Base-by-base conservation (phyloP, 2,329 filamentous ascomycete genomes). In the Phaeosphaeriaceae sp. region DNA sequence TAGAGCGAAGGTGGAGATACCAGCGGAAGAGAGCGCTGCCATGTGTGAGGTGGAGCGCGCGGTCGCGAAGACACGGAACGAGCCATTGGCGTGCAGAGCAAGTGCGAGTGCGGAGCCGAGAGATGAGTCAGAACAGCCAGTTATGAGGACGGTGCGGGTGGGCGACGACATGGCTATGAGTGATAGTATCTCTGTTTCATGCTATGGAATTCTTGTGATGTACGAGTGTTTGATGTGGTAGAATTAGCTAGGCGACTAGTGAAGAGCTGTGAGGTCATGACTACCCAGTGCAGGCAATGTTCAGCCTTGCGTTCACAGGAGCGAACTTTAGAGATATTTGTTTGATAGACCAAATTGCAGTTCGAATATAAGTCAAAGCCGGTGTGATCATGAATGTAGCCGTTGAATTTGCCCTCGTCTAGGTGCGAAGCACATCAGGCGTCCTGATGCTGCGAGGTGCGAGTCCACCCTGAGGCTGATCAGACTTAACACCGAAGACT, bases 1-100 rank as follows among this genome's bases (percentile, higher is more conserved):
- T 3, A 62, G 42, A 59, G 51, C 3, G 51, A 53, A 4, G 22
- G 56, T 55, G 11, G 36, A 24, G 21, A 57, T 61, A 1, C 55
- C 58, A 1, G 46, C 48, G n/a, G 54, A 52, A 1, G 48, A 46
- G 0, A 61, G 40, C 2, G 36, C 40, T 6, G 33, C 48, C 54
- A 54, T 54, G 20, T 78, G 80, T 17, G 67, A 27, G 1, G 66
- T 64, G 41, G 76, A 70, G 20, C 80, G 78, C 3, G 77, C 75
- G 1, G 80, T 81, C 11, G 80, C 81, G 58, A 77, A 78, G 55
- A 83, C 79, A 31, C 77, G 69, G 17, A 71, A 69, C 6, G 76
- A 76, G 10, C 63, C 58, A 46, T 75, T 65, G 31, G 31, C 11
- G 55, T 77, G 73, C 59, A 82, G 77, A 13, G 71, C 76, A 2